Percentiles rank a stretch among this genome's conserved stretches.
Conservation (phyloP, 495 filamentous ascomycete species). For the Aspergillus avenaceus region DNA sequence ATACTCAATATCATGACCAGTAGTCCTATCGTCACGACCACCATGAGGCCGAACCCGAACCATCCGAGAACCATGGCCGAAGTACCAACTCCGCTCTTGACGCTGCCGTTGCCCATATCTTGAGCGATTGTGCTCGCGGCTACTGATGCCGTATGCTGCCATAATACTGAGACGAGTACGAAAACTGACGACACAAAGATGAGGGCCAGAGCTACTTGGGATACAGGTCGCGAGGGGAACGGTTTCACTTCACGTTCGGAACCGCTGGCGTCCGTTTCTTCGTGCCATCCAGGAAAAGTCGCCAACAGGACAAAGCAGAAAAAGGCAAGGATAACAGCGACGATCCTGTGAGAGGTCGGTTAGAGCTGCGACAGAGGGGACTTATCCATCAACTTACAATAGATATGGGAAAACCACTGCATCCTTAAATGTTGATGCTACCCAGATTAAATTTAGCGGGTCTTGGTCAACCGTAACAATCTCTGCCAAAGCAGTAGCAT, state of each 20-base stretch:
- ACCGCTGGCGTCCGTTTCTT: slow-evolving; percentile 53
- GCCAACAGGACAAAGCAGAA: slow-evolving; percentile 66
- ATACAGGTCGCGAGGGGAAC: slow-evolving; percentile 65
- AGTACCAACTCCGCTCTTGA: slow-evolving; percentile 81
- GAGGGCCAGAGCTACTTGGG: slow-evolving; percentile 60
- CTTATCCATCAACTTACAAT: slow-evolving; percentile 54
- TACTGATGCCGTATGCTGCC: slow-evolving; percentile 89
- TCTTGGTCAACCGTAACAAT: slow-evolving; percentile 63
- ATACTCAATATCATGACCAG: slow-evolving; percentile 95
- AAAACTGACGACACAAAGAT: slow-evolving; percentile 67
- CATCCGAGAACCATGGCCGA: slow-evolving; percentile 94
- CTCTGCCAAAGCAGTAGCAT: slow-evolving; percentile 60
- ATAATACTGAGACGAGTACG: slow-evolving; percentile 65
- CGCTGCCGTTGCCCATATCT: slow-evolving; percentile 91
- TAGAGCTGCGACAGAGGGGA: no score
- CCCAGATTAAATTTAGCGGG: slow-evolving; percentile 68
- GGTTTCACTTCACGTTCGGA: slow-evolving; percentile 60
- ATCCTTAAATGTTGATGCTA: slow-evolving; percentile 69
- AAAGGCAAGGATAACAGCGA: slow-evolving; percentile 67
- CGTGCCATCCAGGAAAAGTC: slow-evolving; percentile 71
- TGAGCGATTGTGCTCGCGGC: slow-evolving; percentile 89
- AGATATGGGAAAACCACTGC: slow-evolving; percentile 67
- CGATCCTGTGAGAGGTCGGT: slow-evolving; percentile 45
- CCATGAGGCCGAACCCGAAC: slow-evolving; percentile 90
- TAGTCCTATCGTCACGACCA: slow-evolving; percentile 89